Evolutionary conservation across 345 rosid genomes (phyloP).

Genomic region (Corchorus capsularis): DNA sequence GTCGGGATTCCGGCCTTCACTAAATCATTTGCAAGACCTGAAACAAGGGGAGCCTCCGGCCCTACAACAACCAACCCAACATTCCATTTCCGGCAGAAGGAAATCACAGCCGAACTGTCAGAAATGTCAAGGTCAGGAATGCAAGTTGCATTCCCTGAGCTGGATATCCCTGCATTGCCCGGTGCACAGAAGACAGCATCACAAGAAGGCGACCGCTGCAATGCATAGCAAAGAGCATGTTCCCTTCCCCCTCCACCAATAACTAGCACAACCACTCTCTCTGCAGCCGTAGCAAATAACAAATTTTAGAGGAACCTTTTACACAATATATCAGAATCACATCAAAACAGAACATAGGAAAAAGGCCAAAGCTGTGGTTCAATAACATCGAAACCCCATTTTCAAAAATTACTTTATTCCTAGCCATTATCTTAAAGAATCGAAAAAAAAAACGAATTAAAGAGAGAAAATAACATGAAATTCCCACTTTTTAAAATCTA

Average conservation of each 20-base stretch:
- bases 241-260: constrained; percentile 99
- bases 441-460: neutral
- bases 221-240: constrained; percentile 85
- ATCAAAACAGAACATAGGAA: neutral
- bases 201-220: constrained; percentile 76
- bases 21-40: constrained; percentile 82
- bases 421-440: neutral
- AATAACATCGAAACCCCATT: neutral
- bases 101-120: constrained; percentile 66
- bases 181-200: constrained; percentile 84
- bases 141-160: constrained; percentile 81
- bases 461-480: neutral
- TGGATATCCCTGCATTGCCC: constrained; percentile 87
- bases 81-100: constrained; percentile 61
- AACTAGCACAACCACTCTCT: constrained; percentile 73
- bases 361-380: neutral
- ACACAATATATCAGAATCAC: neutral
- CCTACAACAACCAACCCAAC: constrained; percentile 88
- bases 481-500: neutral
- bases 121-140: constrained; percentile 57
- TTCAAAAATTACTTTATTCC: neutral
- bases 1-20: constrained; percentile 70
- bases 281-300: constrained; percentile 39
- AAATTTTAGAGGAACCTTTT: neutral
- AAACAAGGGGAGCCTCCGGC: constrained; percentile 94